Conservation (phyloP, 768 basidiomycete genomes). For the Amanita polypyramis region DNA sequence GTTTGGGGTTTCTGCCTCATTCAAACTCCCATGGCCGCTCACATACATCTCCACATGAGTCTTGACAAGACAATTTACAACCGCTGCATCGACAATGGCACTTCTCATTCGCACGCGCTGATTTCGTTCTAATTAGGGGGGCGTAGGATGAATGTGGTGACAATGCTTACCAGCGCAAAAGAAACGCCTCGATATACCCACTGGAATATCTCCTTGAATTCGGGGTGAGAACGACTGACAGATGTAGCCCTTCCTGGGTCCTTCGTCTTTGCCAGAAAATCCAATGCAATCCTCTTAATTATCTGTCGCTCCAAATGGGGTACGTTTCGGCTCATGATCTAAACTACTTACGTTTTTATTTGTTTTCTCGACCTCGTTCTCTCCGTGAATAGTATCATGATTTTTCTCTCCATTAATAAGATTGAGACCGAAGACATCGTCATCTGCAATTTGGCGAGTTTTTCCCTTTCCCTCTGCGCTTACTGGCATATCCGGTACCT, state of each 20-base stretch:
- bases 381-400: conserved; percentile 20
- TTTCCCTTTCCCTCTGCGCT: conserved; percentile 17
- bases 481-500: conserved; percentile 37
- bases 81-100: conserved; percentile 22
- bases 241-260: conserved; percentile 23
- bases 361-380: conserved; percentile 34
- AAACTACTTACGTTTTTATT: conserved; percentile 47
- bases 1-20: not conserved
- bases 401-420: conserved; percentile 10
- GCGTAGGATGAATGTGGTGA: not conserved
- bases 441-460: conserved; percentile 29
- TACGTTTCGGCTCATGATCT: not conserved
- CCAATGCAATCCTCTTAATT: conserved; percentile 33
- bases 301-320: conserved; percentile 17
- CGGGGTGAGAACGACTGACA: conserved; percentile 33
- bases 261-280: conserved; percentile 27
- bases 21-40: conserved; percentile 14
- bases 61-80: conserved; percentile 29
- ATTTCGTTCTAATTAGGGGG: conserved; percentile 3
- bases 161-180: conserved; percentile 36
- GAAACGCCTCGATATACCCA: conserved; percentile 36
- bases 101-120: conserved; percentile 34
- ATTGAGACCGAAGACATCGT: conserved; percentile 27
- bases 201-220: conserved; percentile 40
- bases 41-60: conserved; percentile 38